These are phyloP conservation scores for Tuber indicum DNA, from an alignment of 495 filamentous ascomycete species.

Conservation along the genomic window DNA sequence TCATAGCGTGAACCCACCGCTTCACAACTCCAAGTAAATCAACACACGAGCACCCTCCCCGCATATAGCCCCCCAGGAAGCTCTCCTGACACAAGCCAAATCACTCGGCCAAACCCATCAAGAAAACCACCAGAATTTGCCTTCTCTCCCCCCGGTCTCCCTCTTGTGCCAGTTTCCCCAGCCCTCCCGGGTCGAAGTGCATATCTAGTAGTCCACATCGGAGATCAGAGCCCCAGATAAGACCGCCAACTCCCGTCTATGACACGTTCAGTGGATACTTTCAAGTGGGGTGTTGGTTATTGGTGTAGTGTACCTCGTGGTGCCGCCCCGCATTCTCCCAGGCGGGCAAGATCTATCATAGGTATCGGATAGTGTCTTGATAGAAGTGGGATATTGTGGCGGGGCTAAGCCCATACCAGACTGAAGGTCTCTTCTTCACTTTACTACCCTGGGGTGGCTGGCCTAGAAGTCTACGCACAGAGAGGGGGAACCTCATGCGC, in stretches of 20 bases:
- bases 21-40: background rate
- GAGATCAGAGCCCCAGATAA: background rate
- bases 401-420: background rate
- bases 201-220: background rate
- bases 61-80: background rate
- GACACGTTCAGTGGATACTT: background rate
- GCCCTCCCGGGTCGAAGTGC: background rate
- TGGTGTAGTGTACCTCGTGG: background rate
- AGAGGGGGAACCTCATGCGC: background rate
- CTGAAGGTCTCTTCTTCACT: background rate
- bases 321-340: accelerated
- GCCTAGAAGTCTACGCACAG: background rate
- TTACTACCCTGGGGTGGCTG: background rate
- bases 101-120: background rate
- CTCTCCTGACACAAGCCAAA: background rate
- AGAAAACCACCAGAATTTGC: background rate
- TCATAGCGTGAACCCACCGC: background rate
- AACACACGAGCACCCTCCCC: background rate
- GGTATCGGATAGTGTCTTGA: background rate
- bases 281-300: background rate
- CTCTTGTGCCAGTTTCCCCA: background rate
- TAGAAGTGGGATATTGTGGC: background rate
- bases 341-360: background rate
- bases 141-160: background rate
- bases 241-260: background rate